Evolutionary conservation across 306 rosid species (phyloP).

Genomic region (Canavalia gladiata): DNA sequence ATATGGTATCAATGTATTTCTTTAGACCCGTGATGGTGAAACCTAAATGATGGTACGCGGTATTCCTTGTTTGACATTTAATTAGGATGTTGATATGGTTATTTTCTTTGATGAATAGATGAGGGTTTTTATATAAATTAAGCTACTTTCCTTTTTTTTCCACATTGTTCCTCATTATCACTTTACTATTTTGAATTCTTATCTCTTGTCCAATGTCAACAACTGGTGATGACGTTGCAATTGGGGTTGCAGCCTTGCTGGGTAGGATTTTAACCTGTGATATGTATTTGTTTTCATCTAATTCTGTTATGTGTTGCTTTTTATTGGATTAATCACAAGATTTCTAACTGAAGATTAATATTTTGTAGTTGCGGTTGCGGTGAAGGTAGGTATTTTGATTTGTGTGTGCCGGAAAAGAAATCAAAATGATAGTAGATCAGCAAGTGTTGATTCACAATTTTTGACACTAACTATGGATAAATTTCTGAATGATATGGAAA

Average conservation of each 20-base stretch:
- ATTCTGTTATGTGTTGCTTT: background rate
- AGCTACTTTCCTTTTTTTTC: background rate
- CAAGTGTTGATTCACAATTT: conserved; percentile 17
- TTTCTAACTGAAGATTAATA: background rate
- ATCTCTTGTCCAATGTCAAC: conserved; percentile 44
- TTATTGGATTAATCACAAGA: background rate
- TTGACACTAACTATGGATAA: conserved; percentile 45
- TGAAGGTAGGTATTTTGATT: conserved; percentile 36
- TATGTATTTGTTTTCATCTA: background rate
- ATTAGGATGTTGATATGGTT: background rate
- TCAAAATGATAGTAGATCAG: background rate
- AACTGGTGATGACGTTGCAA: background rate
- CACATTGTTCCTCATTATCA: conserved; percentile 7
- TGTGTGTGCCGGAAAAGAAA: conserved; percentile 17
- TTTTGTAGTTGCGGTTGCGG: conserved; percentile 44
- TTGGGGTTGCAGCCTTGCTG: background rate
- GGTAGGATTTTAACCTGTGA: conserved; percentile 25
- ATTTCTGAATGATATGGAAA: conserved; percentile 54
- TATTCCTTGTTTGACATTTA: background rate
- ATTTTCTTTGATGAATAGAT: background rate
- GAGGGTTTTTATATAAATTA: background rate
- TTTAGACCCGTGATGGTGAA: background rate
- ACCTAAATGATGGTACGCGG: background rate
- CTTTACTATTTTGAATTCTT: background rate
- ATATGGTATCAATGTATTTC: background rate